phyloP scores from a whole-genome alignment of 2,329 filamentous ascomycete species.

The Trichoderma sp. region DNA sequence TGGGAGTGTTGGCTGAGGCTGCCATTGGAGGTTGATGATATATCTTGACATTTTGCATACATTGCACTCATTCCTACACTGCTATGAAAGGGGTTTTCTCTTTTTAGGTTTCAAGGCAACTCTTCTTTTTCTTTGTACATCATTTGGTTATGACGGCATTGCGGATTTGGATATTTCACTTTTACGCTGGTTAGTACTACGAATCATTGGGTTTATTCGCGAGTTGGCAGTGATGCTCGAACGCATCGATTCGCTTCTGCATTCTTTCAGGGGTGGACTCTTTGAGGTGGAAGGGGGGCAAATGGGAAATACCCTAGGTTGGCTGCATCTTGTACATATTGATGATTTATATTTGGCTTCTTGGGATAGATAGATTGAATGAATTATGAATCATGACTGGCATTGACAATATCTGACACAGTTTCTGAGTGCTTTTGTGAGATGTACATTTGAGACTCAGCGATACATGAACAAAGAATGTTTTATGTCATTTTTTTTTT shows the following conservation, averaged over 20 bases:
- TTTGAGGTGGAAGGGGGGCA: not conserved
- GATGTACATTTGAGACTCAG: not conserved
- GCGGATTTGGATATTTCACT: not conserved
- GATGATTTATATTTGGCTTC: not conserved
- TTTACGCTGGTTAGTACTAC: not conserved
- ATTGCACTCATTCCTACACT: not conserved
- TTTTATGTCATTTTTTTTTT: no score
- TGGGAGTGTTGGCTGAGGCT: slow-evolving; percentile 60
- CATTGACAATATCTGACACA: no score
- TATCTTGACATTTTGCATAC: not conserved
- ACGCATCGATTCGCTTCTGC: not conserved
- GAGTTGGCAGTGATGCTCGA: not conserved
- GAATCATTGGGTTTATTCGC: not conserved
- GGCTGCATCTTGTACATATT: not conserved
- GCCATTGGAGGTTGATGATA: slow-evolving; percentile 36
- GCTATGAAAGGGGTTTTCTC: not conserved
- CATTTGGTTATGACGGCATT: not conserved
- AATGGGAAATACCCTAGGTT: not conserved
- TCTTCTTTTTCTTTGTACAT: not conserved
- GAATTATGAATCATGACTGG: slow-evolving; percentile 3
- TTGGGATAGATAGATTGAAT: slow-evolving; percentile 6
- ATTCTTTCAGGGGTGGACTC: not conserved
- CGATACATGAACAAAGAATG: not conserved
- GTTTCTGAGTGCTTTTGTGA: not conserved
- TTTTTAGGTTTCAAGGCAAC: not conserved